Base-by-base conservation (phyloP, 768 basidiomycete genomes). In the Filobasidium wieringae region DNA sequence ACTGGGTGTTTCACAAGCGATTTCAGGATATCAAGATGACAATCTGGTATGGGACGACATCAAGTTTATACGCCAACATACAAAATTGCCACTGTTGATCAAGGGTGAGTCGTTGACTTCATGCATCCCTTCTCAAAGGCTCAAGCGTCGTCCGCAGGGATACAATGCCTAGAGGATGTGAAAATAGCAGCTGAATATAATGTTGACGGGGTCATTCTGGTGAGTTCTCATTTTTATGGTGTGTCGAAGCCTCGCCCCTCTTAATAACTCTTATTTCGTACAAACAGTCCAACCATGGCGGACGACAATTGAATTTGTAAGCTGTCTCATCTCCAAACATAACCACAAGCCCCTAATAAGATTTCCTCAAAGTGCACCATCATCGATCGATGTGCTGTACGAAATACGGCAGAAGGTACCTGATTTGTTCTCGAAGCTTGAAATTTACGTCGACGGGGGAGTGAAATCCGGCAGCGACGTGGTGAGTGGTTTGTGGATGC, bases 271-370 rank as follows among this genome's bases (percentile, higher is more conserved):
- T n/a, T 12, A 49, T 26, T 49, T 30, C 5, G 1, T n/a, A n/a
- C n/a, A n/a, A n/a, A 7, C 55, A 69, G 66, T 91, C 88, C 0
- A 97, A 96, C 63, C 92, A 97, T 65, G 92, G 92, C 55, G 92
- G 88, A 30, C 71, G 79, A 45, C 72, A 66, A 56, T 66, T 66
- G 56, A 66, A 70, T 53, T 78, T 74, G 77, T 77, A 53, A 64
- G 76, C 37, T 17, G 37, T 5, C 11, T 40, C 3, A 11, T 22
- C 3, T 4, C 4, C 68, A 24, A 58, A 64, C 8, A 56, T 63
- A 12, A 55, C 68, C n/a, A 36, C 61, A 51, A 63, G 64, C 6
- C 57, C 61, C 57, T 71, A 24, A 52, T 50, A n/a, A 11, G 15
- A 40, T 11, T 40, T 11, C 29, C n/a, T 8, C 24, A 11, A 58